Base-by-base conservation (phyloP, 2,329 filamentous ascomycete species). In the Alternaria metachromatica region DNA sequence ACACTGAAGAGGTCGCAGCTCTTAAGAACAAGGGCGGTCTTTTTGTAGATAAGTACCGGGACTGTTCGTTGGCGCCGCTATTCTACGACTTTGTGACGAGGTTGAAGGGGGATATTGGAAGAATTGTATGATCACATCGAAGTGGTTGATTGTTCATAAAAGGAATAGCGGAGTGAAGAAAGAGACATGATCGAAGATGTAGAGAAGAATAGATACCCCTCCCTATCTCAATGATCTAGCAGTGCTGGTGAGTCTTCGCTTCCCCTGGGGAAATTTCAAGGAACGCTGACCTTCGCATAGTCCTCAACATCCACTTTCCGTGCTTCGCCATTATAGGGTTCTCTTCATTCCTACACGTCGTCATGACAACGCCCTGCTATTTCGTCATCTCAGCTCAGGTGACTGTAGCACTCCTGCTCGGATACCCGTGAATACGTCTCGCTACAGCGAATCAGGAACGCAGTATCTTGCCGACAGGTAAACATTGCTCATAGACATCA, bases 1-100 rank as follows among this genome's bases (percentile, higher is more conserved):
- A 75, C 54, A 65, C 66, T 3, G 54, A 50, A 18, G 56, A 55
- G 23, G 54, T 62, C 15, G 49, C 25, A 1, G 55, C 50, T 15
- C 66, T 69, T 51, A 60, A 74, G 13, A 67, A 76, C 49, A 74
- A 77, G 50, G 53, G 82, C 76, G 72, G 71, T 3, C 55, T 84
- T 11, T 78, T 95, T 70, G 89, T 91, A 41, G 86, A 90, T 57
- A 94, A 93, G 79, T 95, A 95, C 78, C 84, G 84, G 68, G 83
- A 85, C 65, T 95, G 92, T 78, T 92, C 90, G 37, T 81, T 95
- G 41, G 88, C 84, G 64, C 88, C 88, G 54, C 82, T 94, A 9
- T 94, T 95, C 75, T 83, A 85, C 70, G 84, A 81, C 6, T 91
- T 95, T 68, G 88, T 89, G 9, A 81, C 82, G 66, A 83, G 84